phyloP scores from a whole-genome alignment of 352 stramenopile species.

The Peronospora destructor region DNA sequence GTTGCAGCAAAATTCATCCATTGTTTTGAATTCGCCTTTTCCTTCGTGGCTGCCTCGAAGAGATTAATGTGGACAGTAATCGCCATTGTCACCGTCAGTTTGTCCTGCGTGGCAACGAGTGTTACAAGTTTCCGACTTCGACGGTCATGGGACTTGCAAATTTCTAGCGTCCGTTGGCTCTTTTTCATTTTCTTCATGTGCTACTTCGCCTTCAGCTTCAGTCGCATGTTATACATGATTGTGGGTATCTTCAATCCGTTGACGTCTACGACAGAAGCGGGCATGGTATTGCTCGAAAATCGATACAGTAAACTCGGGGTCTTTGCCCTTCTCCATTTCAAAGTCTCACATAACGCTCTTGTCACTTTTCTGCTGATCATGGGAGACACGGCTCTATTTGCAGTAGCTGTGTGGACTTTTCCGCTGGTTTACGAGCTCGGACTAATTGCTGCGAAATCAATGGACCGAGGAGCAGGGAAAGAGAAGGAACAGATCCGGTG shows the following conservation, averaged over 20 bases:
- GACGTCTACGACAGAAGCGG: conserved; percentile 8
- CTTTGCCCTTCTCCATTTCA: conserved; percentile 36
- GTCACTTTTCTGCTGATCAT: conserved; percentile 29
- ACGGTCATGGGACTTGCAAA: conserved; percentile 38
- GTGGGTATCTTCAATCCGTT: conserved; percentile 24
- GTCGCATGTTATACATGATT: conserved; percentile 35
- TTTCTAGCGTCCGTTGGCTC: conserved; percentile 53
- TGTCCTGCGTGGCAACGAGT: conserved; percentile 34
- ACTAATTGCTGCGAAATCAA: conserved; percentile 36
- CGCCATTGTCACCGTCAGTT: conserved; percentile 21
- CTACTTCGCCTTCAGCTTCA: conserved; percentile 29
- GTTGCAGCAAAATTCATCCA: conserved; percentile 15
- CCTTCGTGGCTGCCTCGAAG: background rate
- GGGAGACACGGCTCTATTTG: conserved; percentile 32
- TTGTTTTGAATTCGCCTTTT: conserved; percentile 3
- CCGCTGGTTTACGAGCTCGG: conserved; percentile 38
- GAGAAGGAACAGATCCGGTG: conserved; percentile 32
- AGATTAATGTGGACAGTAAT: conserved; percentile 28
- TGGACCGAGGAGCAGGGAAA: conserved; percentile 43
- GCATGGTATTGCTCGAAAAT: conserved; percentile 8
- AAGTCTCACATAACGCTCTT: conserved; percentile 26
- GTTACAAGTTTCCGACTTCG: conserved; percentile 37
- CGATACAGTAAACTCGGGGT: conserved; percentile 32
- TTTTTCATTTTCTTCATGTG: conserved; percentile 55
- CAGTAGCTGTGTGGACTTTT: conserved; percentile 43